A percentile compares a stretch with the other conserved stretches of the same genome.
Evolutionary conservation across 306 rosid genomes (phyloP).

Genomic region (Fragaria vesca): DNA sequence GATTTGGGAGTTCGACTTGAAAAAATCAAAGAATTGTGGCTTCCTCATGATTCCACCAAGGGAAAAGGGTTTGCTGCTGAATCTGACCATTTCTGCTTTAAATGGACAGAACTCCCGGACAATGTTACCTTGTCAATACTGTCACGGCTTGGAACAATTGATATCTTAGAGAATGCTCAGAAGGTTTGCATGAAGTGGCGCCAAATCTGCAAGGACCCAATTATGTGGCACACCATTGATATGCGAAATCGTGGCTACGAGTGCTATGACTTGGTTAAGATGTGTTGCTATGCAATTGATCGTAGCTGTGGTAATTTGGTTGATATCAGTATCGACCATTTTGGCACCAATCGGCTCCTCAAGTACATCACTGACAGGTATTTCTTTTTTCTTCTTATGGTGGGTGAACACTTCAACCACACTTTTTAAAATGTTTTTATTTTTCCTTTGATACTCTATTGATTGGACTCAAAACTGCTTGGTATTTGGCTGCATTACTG

Average conservation of each 20-base stretch:
- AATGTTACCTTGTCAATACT: slow-evolving; percentile 41
- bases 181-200: slow-evolving; percentile 54
- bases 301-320: slow-evolving; percentile 32
- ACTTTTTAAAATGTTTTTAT: too few species aligned
- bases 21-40: slow-evolving; percentile 41
- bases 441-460: too few species aligned
- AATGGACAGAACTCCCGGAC: slow-evolving; percentile 52
- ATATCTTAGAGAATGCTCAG: slow-evolving; percentile 38
- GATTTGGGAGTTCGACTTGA: slow-evolving; percentile 36
- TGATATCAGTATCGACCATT: slow-evolving; percentile 39
- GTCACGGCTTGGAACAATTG: slow-evolving; percentile 40
- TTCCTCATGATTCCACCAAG: slow-evolving; percentile 39
- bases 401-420: too few species aligned
- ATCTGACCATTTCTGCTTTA: not conserved
- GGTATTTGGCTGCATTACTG: too few species aligned
- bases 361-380: slow-evolving; percentile 43
- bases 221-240: slow-evolving; percentile 45
- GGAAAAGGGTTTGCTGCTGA: slow-evolving; percentile 14
- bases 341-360: slow-evolving; percentile 42
- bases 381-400: not conserved
- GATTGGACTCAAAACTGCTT: too few species aligned
- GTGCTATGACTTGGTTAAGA: not conserved
- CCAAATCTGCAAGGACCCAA: slow-evolving; percentile 42
- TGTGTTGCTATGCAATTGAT: slow-evolving; percentile 47
- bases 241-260: slow-evolving; percentile 21